Conservation (phyloP, 257 asterid species). For the Plantago major region DNA sequence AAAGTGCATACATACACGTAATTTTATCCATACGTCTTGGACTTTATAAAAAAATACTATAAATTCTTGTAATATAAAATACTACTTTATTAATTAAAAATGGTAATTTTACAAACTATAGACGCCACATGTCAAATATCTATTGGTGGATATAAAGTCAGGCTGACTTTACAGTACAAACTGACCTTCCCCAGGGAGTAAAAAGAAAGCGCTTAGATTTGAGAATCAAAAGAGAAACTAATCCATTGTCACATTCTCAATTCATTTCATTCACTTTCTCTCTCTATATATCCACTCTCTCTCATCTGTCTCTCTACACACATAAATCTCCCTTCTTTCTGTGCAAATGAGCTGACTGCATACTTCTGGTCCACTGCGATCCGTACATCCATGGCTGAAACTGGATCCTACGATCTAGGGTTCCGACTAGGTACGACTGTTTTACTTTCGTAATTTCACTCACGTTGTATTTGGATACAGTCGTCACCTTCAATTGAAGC, state of each 20-base stretch:
- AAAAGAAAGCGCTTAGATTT: conserved; percentile 10
- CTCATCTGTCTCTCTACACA: not conserved
- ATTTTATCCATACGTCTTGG: no score
- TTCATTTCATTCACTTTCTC: conserved; percentile 16
- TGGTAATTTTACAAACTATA: no score
- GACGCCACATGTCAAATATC: no score
- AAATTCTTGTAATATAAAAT: no score
- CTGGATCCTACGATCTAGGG: conserved; percentile 52
- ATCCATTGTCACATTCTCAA: conserved; percentile 3
- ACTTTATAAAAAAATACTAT: no score
- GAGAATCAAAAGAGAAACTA: not conserved
- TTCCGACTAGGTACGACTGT: conserved; percentile 44
- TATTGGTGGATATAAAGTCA: no score
- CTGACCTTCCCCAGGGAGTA: conserved; percentile 26
- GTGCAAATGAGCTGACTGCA: conserved; percentile 14
- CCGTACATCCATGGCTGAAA: conserved; percentile 46
- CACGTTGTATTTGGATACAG: not conserved
- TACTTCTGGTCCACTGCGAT: conserved; percentile 22
- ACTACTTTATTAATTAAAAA: no score
- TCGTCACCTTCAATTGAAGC: no score
- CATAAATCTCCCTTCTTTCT: not conserved
- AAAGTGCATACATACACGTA: no score
- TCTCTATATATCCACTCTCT: conserved; percentile 7
- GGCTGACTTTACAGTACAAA: conserved; percentile 23
- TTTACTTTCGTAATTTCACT: not conserved